Percentiles rank a stretch among this genome's conserved stretches.
These are phyloP conservation scores for Letharia columbiana DNA, from an alignment of 495 filamentous ascomycete genomes.

Conservation along the genomic window DNA sequence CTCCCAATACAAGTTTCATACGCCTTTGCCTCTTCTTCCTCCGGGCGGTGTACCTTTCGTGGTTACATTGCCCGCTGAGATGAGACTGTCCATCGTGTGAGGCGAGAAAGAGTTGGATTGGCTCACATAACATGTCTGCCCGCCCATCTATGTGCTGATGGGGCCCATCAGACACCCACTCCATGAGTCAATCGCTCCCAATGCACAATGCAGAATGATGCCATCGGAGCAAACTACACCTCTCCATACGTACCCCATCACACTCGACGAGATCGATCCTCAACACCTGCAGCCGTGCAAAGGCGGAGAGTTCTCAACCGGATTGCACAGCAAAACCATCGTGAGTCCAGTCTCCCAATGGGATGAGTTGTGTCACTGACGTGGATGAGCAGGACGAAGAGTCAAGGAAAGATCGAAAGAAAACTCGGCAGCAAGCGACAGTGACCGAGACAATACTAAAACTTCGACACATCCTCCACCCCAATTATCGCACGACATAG, in stretches of 20 bases:
- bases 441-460: neutral
- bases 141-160: neutral
- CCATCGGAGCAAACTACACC: neutral
- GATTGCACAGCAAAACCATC: neutral
- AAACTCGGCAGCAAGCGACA: neutral
- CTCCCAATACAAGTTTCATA: neutral
- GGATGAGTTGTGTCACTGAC: neutral
- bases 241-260: slow-evolving; percentile 1
- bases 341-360: neutral
- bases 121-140: neutral
- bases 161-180: neutral
- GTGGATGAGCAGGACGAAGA: neutral
- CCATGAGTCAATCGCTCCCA: neutral
- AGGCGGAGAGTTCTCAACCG: neutral
- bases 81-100: neutral
- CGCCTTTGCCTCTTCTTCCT: neutral
- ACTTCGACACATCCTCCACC: neutral
- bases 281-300: neutral
- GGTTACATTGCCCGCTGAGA: neutral
- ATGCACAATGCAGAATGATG: neutral
- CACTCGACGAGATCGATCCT: neutral
- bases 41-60: neutral
- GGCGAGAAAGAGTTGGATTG: neutral
- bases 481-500: neutral
- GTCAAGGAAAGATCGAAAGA: neutral